Conservation (phyloP, 2,329 filamentous ascomycete species). For the Neofusicoccum kwambonambiense region DNA sequence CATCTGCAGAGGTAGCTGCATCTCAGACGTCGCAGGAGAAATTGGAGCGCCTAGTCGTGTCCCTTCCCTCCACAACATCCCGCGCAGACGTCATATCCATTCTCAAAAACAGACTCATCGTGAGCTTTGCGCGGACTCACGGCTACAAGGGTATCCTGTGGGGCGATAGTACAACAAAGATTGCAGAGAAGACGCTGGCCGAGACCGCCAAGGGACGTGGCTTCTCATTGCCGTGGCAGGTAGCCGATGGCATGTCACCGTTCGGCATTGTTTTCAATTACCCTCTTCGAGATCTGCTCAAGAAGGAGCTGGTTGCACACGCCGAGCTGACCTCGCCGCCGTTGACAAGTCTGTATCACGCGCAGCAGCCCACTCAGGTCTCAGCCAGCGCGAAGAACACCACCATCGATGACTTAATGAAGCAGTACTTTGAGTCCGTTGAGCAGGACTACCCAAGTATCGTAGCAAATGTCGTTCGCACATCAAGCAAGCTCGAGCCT, state of each 20-base stretch:
- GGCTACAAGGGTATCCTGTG: slow-evolving; percentile 72
- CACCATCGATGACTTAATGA: slow-evolving; percentile 89
- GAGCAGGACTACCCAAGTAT: slow-evolving; percentile 86
- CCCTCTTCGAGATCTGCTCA: slow-evolving; percentile 80
- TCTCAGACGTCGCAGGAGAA: slow-evolving; percentile 21
- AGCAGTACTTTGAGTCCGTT: slow-evolving; percentile 81
- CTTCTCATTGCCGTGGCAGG: slow-evolving; percentile 76
- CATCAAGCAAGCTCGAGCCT: slow-evolving; percentile 74
- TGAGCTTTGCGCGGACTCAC: slow-evolving; percentile 60
- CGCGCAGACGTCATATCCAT: slow-evolving; percentile 70
- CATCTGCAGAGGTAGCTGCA: not conserved
- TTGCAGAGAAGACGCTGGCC: slow-evolving; percentile 81
- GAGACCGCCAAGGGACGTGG: slow-evolving; percentile 91
- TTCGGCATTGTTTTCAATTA: slow-evolving; percentile 66
- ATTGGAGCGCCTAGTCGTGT: slow-evolving; percentile 56
- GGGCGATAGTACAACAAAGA: slow-evolving; percentile 80
- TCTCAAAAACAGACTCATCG: slow-evolving; percentile 69
- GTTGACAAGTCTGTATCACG: slow-evolving; percentile 47
- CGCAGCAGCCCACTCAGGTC: slow-evolving; percentile 30
- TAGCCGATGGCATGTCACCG: slow-evolving; percentile 69
- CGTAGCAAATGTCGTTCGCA: slow-evolving; percentile 92
- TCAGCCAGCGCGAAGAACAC: slow-evolving; percentile 68
- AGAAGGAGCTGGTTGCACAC: slow-evolving; percentile 74
- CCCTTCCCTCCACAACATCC: slow-evolving; percentile 71
- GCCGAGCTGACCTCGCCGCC: slow-evolving; percentile 54